These are phyloP conservation scores for Colletotrichum endophyticum DNA, from an alignment of 2,329 filamentous ascomycete species.

Conservation along the genomic window DNA sequence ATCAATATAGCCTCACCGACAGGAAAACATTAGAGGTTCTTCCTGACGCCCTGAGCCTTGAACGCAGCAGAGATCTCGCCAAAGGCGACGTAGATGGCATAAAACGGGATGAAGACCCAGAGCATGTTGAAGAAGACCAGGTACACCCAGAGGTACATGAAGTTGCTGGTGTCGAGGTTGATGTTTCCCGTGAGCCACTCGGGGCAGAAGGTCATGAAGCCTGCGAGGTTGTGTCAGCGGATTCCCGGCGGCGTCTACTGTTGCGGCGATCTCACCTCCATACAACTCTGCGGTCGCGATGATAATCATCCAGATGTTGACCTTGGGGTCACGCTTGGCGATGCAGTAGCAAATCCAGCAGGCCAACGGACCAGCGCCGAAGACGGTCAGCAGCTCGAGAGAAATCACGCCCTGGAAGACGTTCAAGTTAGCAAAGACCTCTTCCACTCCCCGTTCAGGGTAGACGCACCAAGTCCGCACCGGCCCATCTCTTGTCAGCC, in stretches of 20 bases:
- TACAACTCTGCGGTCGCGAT: slow-evolving; percentile 71
- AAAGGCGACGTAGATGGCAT: slow-evolving; percentile 60
- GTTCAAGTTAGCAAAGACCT: not conserved
- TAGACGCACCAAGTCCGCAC: slow-evolving; percentile 60
- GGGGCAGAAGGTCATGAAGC: slow-evolving; percentile 75
- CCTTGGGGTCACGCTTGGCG: slow-evolving; percentile 56
- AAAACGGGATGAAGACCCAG: slow-evolving; percentile 69
- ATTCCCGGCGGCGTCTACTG: not conserved
- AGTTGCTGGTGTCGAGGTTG: slow-evolving; percentile 70
- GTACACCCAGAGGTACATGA: slow-evolving; percentile 72
- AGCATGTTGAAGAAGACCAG: slow-evolving; percentile 72
- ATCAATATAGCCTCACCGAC: not conserved
- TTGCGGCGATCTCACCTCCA: slow-evolving; percentile 50
- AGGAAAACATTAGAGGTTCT: slow-evolving; percentile 25
- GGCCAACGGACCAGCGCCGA: slow-evolving; percentile 65
- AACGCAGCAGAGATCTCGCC: slow-evolving; percentile 62
- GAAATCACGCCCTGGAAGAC: slow-evolving; percentile 58
- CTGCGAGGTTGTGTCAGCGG: slow-evolving; percentile 31
- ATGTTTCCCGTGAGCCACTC: slow-evolving; percentile 69
- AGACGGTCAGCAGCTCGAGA: slow-evolving; percentile 69
- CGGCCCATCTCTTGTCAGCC: slow-evolving; percentile 68
- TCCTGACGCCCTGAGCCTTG: slow-evolving; percentile 33
- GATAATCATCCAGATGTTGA: slow-evolving; percentile 67
- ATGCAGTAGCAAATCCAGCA: slow-evolving; percentile 66
- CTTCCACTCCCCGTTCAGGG: not conserved